phyloP scores from a whole-genome alignment of 2,329 filamentous ascomycete species.

The Botryotinia globosa region DNA sequence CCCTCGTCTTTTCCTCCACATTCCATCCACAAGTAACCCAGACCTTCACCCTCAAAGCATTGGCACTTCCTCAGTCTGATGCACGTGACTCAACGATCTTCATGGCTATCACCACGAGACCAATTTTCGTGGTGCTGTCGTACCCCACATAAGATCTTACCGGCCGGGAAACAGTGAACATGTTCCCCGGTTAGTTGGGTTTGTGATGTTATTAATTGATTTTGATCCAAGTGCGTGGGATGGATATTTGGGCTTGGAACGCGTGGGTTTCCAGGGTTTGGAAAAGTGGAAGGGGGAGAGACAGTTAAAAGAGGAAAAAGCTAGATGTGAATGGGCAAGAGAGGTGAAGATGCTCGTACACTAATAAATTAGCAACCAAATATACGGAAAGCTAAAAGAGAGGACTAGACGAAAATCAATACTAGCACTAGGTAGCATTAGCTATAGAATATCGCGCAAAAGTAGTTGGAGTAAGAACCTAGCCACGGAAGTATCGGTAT shows the following conservation, averaged over 20 bases:
- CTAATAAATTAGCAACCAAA: neutral
- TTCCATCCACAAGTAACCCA: neutral
- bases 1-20: neutral
- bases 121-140: neutral
- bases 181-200: slow-evolving; percentile 6
- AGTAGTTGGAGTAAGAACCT: neutral
- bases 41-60: neutral
- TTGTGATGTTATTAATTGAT: slow-evolving; percentile 2
- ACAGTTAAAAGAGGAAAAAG: neutral
- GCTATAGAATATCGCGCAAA: neutral
- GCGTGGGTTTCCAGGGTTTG: neutral
- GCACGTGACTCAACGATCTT: neutral
- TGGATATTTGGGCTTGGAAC: neutral
- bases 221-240: slow-evolving; percentile 3
- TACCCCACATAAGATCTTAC: slow-evolving; percentile 1
- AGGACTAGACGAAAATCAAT: neutral
- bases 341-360: neutral
- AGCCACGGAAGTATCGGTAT: neutral
- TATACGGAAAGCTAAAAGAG: neutral
- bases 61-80: neutral
- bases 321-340: neutral
- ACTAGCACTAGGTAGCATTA: neutral
- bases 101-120: neutral
- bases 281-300: neutral
- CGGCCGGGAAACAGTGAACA: neutral